Conservation (phyloP, 768 basidiomycete species). For the Leccinum truebloodii region DNA sequence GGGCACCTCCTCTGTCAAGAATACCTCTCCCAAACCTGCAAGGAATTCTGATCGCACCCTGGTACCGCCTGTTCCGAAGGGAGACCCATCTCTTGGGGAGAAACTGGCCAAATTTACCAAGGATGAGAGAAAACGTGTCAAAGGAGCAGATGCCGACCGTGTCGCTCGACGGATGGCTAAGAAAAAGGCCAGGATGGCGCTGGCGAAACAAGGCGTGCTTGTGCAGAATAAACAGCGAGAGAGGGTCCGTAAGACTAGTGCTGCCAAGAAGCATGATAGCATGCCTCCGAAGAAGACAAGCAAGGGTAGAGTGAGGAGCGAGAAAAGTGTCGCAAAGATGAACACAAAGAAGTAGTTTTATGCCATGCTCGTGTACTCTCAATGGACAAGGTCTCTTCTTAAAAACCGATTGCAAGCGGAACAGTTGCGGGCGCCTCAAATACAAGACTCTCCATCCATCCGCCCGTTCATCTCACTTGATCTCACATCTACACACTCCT, state of each 20-base stretch:
- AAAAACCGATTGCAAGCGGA: no score
- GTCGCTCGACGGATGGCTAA: slow-evolving; percentile 84
- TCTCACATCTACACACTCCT: no score
- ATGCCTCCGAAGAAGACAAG: slow-evolving; percentile 29
- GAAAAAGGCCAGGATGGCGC: slow-evolving; percentile 71
- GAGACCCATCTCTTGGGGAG: slow-evolving; percentile 80
- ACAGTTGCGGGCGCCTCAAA: no score
- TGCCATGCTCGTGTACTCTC: neutral
- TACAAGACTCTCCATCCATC: no score
- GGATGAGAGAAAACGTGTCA: slow-evolving; percentile 82
- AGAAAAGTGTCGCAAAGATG: slow-evolving; percentile 51
- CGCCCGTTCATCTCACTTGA: no score
- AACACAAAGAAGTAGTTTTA: slow-evolving; percentile 56
- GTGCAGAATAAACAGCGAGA: slow-evolving; percentile 45
- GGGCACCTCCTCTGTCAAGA: slow-evolving; percentile 33
- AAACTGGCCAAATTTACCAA: slow-evolving; percentile 77
- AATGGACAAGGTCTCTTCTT: no score
- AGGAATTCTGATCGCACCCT: slow-evolving; percentile 4
- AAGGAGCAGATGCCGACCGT: slow-evolving; percentile 77
- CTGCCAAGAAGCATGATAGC: slow-evolving; percentile 24
- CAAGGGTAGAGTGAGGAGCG: slow-evolving; percentile 53
- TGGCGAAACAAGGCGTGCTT: slow-evolving; percentile 43
- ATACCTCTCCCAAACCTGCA: slow-evolving; percentile 4
- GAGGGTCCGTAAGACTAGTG: slow-evolving; percentile 45
- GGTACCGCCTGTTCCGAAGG: slow-evolving; percentile 53